Conservation (phyloP, 768 basidiomycete species). For the Agrocybe praecox region DNA sequence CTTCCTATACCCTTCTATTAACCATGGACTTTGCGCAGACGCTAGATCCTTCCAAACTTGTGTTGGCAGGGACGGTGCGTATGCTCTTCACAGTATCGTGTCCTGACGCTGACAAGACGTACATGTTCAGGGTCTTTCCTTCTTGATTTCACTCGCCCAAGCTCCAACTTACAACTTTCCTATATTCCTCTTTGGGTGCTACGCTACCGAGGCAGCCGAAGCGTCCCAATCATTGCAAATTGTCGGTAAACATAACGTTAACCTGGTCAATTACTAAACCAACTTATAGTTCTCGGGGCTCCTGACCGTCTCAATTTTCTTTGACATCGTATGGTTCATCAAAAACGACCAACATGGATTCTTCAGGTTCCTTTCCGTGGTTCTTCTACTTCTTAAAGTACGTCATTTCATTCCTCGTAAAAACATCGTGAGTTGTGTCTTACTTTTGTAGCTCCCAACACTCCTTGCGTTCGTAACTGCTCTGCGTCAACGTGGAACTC, state of each 20-base stretch:
- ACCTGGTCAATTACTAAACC: neutral
- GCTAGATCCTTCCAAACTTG: slow-evolving; percentile 73
- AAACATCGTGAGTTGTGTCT: neutral
- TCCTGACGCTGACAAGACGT: neutral
- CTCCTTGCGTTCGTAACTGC: slow-evolving; percentile 50
- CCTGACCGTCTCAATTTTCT: slow-evolving; percentile 59
- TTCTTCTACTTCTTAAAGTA: slow-evolving; percentile 65
- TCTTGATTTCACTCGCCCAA: slow-evolving; percentile 54
- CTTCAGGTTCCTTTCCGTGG: slow-evolving; percentile 52
- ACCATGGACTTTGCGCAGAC: slow-evolving; percentile 68
- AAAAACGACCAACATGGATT: slow-evolving; percentile 57
- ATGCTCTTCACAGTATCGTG: neutral
- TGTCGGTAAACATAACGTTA: slow-evolving; percentile 37
- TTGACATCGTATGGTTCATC: slow-evolving; percentile 74
- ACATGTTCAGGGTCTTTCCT: slow-evolving; percentile 56
- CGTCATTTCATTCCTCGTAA: slow-evolving; percentile 2
- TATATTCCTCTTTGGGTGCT: slow-evolving; percentile 78
- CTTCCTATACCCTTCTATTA: slow-evolving; percentile 5
- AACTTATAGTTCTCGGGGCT: slow-evolving; percentile 61
- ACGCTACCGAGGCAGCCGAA: slow-evolving; percentile 72
- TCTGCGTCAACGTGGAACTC: slow-evolving; percentile 59
- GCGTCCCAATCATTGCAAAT: slow-evolving; percentile 63
- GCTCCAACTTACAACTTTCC: slow-evolving; percentile 79
- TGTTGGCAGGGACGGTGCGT: slow-evolving; percentile 64
- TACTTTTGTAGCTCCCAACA: slow-evolving; percentile 54